A percentile compares a stretch with the other conserved stretches of the same genome.
Conservation (phyloP, 345 rosid species). For the Ceriops decandra region DNA sequence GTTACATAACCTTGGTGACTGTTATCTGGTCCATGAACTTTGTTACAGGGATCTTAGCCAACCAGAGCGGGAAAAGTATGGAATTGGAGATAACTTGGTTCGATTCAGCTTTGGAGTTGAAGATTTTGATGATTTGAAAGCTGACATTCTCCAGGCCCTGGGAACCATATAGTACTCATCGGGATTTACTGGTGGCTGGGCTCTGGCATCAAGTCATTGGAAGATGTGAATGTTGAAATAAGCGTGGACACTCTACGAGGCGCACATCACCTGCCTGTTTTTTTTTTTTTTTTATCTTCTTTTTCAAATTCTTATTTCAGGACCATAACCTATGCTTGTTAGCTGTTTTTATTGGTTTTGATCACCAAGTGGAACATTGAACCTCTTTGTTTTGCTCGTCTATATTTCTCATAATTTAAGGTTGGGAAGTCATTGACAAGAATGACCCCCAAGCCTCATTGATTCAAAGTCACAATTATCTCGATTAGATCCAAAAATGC, state of each 20-base stretch:
- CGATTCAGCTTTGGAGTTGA: conserved; percentile 95
- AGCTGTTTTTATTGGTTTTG: conserved; percentile 22
- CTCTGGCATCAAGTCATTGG: conserved; percentile 23
- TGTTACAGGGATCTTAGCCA: conserved; percentile 75
- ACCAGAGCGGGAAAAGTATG: conserved; percentile 69
- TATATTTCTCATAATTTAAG: background rate
- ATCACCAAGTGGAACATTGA: conserved; percentile 6
- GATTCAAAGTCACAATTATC: no score
- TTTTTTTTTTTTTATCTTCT: background rate
- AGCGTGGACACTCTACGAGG: conserved; percentile 52
- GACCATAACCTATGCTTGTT: background rate
- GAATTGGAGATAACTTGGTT: conserved; percentile 85
- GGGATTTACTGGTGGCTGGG: no score
- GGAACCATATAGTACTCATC: conserved; percentile 39
- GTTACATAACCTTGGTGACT: no score
- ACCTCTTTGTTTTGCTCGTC: background rate
- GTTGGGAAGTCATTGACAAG: background rate
- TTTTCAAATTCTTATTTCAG: background rate
- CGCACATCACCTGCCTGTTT: background rate
- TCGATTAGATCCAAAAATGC: no score
- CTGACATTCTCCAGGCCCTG: conserved; percentile 83
- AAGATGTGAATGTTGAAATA: conserved; percentile 65
- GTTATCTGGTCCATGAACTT: background rate
- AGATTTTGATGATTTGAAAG: conserved; percentile 85
- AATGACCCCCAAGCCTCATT: background rate